Base-by-base conservation (phyloP, 2,329 filamentous ascomycete genomes). In the Apiospora sp. region DNA sequence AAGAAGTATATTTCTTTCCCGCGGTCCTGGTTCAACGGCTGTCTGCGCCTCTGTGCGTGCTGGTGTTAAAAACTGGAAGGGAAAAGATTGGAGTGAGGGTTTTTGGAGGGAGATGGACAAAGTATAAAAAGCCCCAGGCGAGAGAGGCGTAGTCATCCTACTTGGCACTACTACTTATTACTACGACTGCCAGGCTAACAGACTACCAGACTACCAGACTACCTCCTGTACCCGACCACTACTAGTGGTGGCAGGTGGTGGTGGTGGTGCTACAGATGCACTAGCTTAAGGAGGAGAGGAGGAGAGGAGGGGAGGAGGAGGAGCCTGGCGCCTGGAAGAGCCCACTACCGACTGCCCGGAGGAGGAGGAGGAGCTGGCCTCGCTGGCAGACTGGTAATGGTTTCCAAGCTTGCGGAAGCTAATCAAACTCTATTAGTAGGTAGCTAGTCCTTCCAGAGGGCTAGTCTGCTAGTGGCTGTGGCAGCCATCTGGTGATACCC, bases 331-430 rank as follows among this genome's bases (percentile, higher is more conserved):
- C n/a, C n/a, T 30, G 27, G 27, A 30, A 30, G 27, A 30, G 27
- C 27, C 27, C 27, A 30, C 27, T 30, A 4, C 41, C 13, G 3
- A 13, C 41, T 43, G 41, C 41, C 41, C 13, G 14, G 44, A 27
- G 27, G 51, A 30, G 27, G 27, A 30, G 27, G 27, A 30, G 37
- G 37, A 41, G 37, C 37, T 10, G n/a, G n/a, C n/a, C n/a, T n/a
- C n/a, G n/a, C n/a, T n/a, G n/a, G n/a, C n/a, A n/a, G n/a, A n/a
- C n/a, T n/a, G 37, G 37, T 6, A 37, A 10, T 10, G 34, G 54
- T 37, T 64, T 34, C 58, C 58, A 22, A 64, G 10, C 58, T 64
- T 41, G 58, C 58, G 58, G 58, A 41, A 64, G 58, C 58, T 64
- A 64, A 34, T 64, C 34, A 41, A 64, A 64, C 58, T 64, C 58